Conservation (phyloP, 768 basidiomycete genomes). For the Pisolithus marmoratus region DNA sequence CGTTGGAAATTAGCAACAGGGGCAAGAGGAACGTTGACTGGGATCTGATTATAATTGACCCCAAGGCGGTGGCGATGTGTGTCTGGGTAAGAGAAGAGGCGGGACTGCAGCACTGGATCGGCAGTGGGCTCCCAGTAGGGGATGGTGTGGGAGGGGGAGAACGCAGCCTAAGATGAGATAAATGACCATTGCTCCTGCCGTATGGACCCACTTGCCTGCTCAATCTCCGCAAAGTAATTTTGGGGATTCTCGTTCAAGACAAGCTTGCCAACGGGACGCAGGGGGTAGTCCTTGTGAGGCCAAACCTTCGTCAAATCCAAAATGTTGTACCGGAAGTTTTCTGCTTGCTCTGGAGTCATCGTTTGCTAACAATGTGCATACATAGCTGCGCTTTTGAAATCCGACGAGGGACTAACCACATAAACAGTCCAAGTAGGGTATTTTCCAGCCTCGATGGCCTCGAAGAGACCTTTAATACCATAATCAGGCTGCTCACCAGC, state of each 20-base stretch:
- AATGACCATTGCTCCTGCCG: conserved; percentile 4
- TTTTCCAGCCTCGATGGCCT: conserved; percentile 74
- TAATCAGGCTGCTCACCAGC: conserved; percentile 81
- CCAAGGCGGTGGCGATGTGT: conserved; percentile 85
- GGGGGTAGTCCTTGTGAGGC: conserved; percentile 84
- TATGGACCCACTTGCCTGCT: conserved; percentile 59
- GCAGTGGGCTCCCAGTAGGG: conserved; percentile 87
- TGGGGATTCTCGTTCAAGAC: conserved; percentile 72
- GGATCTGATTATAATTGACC: conserved; percentile 76
- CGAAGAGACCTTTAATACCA: conserved; percentile 70
- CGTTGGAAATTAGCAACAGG: conserved; percentile 91
- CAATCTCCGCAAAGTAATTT: conserved; percentile 94
- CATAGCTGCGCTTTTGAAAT: conserved; percentile 2
- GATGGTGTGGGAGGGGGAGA: conserved; percentile 82
- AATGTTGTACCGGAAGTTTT: conserved; percentile 85
- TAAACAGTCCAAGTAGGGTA: conserved; percentile 88
- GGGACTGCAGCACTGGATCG: conserved; percentile 91
- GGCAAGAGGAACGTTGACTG: conserved; percentile 74
- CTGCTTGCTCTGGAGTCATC: conserved; percentile 89
- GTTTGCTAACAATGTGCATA: conserved; percentile 56
- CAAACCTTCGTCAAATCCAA: conserved; percentile 90
- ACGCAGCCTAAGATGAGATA: conserved; percentile 48
- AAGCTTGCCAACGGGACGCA: conserved; percentile 82
- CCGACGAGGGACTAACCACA: conserved; percentile 44
- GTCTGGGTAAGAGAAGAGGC: conserved; percentile 92